Conservation (phyloP, 2,329 filamentous ascomycete species). For the Nemania serpens region DNA sequence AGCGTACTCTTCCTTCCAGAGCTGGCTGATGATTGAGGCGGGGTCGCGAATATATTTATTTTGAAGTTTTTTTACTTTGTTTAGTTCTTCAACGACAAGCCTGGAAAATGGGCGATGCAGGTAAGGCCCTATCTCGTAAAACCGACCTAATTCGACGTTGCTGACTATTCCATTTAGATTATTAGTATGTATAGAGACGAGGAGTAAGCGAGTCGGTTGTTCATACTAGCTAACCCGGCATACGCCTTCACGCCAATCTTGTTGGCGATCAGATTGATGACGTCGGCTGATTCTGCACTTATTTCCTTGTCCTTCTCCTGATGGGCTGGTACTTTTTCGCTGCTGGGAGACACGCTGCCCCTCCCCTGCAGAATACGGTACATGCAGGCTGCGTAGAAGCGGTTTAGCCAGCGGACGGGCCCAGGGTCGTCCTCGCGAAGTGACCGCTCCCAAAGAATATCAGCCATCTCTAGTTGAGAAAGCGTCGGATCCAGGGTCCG, state of each 20-base stretch:
- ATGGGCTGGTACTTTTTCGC: neutral
- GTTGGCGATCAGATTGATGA: constrained; percentile 5
- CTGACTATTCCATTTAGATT: neutral
- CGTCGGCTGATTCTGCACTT: neutral
- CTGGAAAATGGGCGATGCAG: neutral
- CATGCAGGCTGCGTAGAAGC: constrained; percentile 16
- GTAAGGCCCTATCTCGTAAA: neutral
- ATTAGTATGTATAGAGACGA: neutral
- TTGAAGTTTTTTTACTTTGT: neutral
- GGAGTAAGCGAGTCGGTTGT: neutral
- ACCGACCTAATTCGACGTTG: neutral
- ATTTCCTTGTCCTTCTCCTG: neutral
- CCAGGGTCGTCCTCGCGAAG: neutral
- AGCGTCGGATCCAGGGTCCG: neutral
- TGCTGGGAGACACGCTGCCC: neutral
- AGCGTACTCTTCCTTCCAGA: constrained; percentile 1
- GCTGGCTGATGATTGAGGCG: neutral
- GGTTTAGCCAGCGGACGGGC: constrained; percentile 4
- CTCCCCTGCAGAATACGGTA: neutral
- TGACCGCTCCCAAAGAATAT: neutral
- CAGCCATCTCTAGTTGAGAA: neutral
- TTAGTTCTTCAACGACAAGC: neutral
- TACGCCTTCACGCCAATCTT: constrained; percentile 4
- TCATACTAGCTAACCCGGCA: constrained; percentile 6
- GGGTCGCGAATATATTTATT: constrained; percentile 3